Evolutionary conservation across 306 rosid species (phyloP).

Genomic region (Malus sieversii): DNA sequence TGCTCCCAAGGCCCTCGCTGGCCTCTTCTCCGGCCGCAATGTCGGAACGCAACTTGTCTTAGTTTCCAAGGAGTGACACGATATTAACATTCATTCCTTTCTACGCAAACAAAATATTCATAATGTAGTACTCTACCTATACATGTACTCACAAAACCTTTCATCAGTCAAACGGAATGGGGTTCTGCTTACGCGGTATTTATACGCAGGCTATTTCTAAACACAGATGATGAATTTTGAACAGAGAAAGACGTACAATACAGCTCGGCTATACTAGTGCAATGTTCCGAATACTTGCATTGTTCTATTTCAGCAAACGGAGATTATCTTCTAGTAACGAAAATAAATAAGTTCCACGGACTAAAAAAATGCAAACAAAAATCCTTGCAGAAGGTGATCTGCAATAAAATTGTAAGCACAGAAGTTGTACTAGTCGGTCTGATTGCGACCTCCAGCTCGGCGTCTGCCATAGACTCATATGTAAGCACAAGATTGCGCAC

Average conservation of each 20-base stretch:
- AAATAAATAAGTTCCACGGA: background rate
- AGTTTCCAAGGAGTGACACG: constrained; percentile 6
- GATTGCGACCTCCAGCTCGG: background rate
- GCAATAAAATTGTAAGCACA: background rate
- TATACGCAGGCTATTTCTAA: too few relatives aligned
- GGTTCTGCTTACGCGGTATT: too few relatives aligned
- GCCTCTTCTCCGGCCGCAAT: background rate
- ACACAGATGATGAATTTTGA: too few relatives aligned
- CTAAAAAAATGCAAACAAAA: background rate
- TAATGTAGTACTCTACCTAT: too few relatives aligned
- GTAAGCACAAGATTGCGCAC: background rate
- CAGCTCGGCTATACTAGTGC: too few relatives aligned
- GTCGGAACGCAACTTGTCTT: constrained; percentile 20
- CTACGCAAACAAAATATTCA: background rate
- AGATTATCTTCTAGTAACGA: background rate
- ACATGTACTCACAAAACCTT: too few relatives aligned
- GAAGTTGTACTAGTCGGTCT: background rate
- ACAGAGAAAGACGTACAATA: too few relatives aligned
- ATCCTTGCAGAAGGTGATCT: background rate
- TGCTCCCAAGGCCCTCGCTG: background rate
- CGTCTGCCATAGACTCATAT: background rate
- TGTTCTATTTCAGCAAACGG: background rate
- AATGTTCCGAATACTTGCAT: too few relatives aligned
- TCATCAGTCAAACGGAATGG: too few relatives aligned
- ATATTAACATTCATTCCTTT: background rate